phyloP scores from a whole-genome alignment of 2,329 filamentous ascomycete species.

The Calonectria ilicicola region DNA sequence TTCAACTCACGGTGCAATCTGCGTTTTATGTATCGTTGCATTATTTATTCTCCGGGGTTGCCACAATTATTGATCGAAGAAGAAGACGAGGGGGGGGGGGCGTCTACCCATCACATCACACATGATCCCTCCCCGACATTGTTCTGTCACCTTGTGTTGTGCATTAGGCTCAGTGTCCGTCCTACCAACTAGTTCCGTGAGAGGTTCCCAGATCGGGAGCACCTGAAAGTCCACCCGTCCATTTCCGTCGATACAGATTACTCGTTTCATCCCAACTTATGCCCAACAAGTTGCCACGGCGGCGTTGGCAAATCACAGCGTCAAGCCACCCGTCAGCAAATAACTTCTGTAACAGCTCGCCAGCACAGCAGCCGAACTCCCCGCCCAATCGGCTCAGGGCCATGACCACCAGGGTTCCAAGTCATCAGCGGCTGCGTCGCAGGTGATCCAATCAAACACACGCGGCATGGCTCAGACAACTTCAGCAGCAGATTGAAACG shows the following conservation, averaged over 20 bases:
- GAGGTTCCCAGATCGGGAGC: neutral
- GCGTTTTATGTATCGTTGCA: neutral
- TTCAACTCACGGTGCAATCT: too few relatives aligned
- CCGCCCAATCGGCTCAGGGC: slow-evolving; percentile 15
- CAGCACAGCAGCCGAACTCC: slow-evolving; percentile 14
- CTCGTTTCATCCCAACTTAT: slow-evolving; percentile 15
- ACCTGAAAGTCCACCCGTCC: neutral
- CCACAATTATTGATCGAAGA: neutral
- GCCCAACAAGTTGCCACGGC: slow-evolving; percentile 4
- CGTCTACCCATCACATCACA: neutral
- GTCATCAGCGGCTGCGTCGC: neutral
- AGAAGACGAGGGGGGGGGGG: neutral
- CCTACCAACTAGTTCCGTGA: neutral
- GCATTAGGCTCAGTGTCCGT: neutral
- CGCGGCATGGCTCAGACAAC: neutral
- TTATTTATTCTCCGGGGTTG: neutral
- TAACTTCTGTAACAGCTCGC: slow-evolving; percentile 21
- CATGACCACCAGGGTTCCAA: neutral
- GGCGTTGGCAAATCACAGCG: slow-evolving; percentile 19
- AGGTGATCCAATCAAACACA: neutral
- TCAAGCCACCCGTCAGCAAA: slow-evolving; percentile 8
- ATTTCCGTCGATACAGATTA: neutral
- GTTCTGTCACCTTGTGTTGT: neutral
- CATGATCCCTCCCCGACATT: neutral
- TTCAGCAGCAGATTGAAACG: slow-evolving; percentile 17